Base-by-base conservation (phyloP, 768 basidiomycete species). In the Leccinum pellstonianum region DNA sequence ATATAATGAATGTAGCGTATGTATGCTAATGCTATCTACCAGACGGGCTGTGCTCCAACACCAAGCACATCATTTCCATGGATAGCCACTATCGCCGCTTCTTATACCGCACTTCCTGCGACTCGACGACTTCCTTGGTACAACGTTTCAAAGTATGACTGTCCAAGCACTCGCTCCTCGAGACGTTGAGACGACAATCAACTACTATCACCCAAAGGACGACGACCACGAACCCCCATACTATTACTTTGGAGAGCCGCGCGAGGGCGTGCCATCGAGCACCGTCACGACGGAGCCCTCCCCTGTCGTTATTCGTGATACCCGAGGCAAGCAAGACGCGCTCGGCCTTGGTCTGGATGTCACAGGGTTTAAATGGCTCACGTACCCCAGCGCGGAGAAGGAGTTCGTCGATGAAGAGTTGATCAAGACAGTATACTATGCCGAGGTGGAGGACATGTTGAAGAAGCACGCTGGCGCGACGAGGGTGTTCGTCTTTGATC, bases 401-500 rank as follows among this genome's bases (percentile, higher is more conserved):
- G 67, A 68, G 10, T 79, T 79, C 62, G 61, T 61, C 4, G 72
- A 79, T 56, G 74, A 78, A 35, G 75, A 71, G 27, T 60, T 51
- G 33, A 76, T 80, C 63, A 57, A 62, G 64, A 53, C 48, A 7
- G 64, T 52, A 37, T 80, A 81, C 49, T 80, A 81, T 62, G 58
- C 66, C 38, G 79, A 81, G 65, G 68, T 73, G 1, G 73, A 74
- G 57, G 72, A 75, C 56, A 59, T 79, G 17, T 49, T 80, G 62
- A 80, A 75, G 70, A 67, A 70, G 55, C 62, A 74, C 17, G 65
- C 70, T 0, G 77, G 76, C 6, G 77, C 73, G 4, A 75, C 70
- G 64, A 65, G 64, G 48, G 70, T 79, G 43, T 63, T 77, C 59
- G 69, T 80, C 53, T 81, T 80, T 51, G 78, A 79, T 59, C 78